Evolutionary conservation across 805 yeast genomes (phyloP).

Genomic region (Candida manassasensis): DNA sequence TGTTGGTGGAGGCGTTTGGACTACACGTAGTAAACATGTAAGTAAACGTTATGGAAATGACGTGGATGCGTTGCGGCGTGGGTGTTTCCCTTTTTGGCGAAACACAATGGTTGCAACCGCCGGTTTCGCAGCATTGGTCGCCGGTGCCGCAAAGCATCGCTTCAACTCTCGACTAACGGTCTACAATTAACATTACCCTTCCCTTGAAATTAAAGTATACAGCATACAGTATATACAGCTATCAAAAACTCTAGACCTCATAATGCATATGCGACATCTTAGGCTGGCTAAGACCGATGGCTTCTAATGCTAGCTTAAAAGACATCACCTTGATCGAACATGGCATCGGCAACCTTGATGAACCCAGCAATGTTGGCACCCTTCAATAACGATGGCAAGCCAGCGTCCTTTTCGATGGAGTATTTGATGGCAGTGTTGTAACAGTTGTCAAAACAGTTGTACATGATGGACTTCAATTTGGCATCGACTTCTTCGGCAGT

Average conservation of each 20-base stretch:
- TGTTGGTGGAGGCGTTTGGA: no score
- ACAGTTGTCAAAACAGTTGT: conserved; percentile 88
- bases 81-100: no score
- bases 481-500: conserved; percentile 87
- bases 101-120: no score
- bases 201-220: not conserved
- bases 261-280: not conserved
- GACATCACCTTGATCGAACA: conserved; percentile 94
- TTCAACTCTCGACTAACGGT: no score
- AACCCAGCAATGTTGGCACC: conserved; percentile 99
- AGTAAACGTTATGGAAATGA: no score
- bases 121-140: no score
- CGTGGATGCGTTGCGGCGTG: no score
- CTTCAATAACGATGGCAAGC: conserved; percentile 88
- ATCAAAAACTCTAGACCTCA: not conserved
- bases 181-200: not conserved
- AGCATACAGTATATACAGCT: no score
- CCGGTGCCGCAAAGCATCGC: no score
- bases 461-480: conserved; percentile 89
- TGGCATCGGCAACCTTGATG: conserved; percentile 97
- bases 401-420: conserved; percentile 63
- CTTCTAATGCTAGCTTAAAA: conserved; percentile 20
- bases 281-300: not conserved
- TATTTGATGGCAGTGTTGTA: conserved; percentile 79
- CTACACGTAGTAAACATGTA: no score